phyloP scores from a whole-genome alignment of 148 eudicot species.

The Silene uniflora region DNA sequence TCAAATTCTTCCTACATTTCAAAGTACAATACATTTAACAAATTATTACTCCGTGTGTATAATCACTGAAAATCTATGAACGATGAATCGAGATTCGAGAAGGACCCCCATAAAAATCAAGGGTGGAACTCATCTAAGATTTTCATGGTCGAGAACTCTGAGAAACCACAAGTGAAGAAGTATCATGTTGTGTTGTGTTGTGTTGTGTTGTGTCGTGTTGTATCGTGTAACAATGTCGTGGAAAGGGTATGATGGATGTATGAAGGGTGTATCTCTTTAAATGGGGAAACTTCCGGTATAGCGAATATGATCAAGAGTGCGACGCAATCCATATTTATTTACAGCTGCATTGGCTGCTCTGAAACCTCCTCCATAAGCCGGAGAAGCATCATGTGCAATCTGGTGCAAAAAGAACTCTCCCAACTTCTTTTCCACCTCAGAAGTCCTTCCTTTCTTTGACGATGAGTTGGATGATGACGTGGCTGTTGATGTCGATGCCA shows the following conservation, averaged over 20 bases:
- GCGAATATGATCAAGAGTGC: constrained; percentile 75
- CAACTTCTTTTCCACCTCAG: constrained; percentile 66
- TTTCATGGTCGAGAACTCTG: constrained; percentile 13
- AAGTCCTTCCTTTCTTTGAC: constrained; percentile 82
- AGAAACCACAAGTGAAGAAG: not conserved
- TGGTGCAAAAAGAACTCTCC: constrained; percentile 90
- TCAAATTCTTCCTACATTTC: constrained; percentile 1
- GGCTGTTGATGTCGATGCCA: constrained; percentile 60
- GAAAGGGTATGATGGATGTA: not conserved
- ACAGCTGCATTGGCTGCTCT: constrained; percentile 87
- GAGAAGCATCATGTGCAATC: constrained; percentile 82
- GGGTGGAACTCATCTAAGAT: constrained; percentile 20
- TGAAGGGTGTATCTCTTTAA: constrained; percentile 21
- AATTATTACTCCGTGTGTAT: constrained; percentile 23
- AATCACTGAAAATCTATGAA: not conserved
- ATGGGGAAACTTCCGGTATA: constrained; percentile 71
- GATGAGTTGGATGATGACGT: constrained; percentile 48
- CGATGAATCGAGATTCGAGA: constrained; percentile 3
- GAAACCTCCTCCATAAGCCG: constrained; percentile 90
- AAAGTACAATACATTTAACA: not conserved
- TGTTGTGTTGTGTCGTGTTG: not conserved
- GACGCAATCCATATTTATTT: constrained; percentile 67
- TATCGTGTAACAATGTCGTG: constrained; percentile 13
- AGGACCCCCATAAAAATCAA: constrained; percentile 23
- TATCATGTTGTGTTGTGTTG: not conserved